Conservation (phyloP, 1,284 basidiomycete genomes). For the Trichosporon coremiiforme region DNA sequence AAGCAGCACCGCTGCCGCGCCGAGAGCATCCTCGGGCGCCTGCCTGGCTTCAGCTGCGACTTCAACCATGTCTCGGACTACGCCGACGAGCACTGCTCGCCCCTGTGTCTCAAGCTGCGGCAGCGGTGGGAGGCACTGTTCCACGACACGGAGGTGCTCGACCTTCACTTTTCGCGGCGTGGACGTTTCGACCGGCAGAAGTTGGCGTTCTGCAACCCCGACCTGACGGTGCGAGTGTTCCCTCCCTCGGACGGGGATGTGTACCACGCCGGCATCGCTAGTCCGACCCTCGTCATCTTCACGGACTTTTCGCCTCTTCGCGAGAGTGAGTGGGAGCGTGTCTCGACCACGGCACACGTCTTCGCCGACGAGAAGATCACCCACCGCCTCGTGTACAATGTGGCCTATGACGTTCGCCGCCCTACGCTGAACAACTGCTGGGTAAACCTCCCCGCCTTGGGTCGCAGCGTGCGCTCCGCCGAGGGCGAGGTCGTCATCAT, state of each 20-base stretch:
- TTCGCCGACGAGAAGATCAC: not conserved
- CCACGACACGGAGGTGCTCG: not conserved
- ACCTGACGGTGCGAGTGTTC: not conserved
- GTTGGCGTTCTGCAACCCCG: not conserved
- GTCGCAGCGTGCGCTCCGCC: not conserved
- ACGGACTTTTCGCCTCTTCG: not conserved
- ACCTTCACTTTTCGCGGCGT: not conserved
- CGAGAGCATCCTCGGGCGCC: not conserved
- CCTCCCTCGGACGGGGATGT: not conserved
- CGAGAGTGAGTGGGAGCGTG: not conserved
- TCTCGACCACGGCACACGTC: not conserved
- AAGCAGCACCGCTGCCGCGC: not conserved
- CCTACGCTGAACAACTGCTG: slow-evolving; percentile 1
- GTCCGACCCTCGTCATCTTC: not conserved
- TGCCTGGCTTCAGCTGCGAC: not conserved
- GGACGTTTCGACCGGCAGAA: not conserved
- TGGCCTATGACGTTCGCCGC: not conserved
- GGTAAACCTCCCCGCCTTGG: not conserved
- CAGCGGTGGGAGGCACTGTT: not conserved
- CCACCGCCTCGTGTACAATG: not conserved
- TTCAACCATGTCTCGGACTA: not conserved
- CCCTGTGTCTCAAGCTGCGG: not conserved
- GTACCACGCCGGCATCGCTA: not conserved
- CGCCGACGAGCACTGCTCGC: not conserved
- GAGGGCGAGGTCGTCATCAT: not conserved